Conservation (phyloP, 2,329 filamentous ascomycete species). For the Stagonosporopsis rhizophila region DNA sequence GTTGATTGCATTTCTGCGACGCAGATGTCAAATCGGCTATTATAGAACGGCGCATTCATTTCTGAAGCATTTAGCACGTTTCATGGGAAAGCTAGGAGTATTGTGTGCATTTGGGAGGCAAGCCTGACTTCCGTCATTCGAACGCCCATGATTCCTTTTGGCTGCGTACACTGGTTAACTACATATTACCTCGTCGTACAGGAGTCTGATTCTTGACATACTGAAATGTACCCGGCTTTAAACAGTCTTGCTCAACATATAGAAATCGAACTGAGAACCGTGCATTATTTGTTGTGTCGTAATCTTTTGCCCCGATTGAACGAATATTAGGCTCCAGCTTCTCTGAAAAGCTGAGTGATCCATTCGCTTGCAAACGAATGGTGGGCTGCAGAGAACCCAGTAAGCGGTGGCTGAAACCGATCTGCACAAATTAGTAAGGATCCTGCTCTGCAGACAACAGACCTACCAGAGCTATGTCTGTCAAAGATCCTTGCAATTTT, state of each 20-base stretch:
- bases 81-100: conserved; percentile 9
- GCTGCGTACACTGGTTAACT: conserved; percentile 18
- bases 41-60: neutral
- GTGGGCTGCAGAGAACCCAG: conserved; percentile 33
- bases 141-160: neutral
- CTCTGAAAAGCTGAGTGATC: conserved; percentile 44
- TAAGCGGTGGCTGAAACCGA: conserved; percentile 39
- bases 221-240: conserved; percentile 11
- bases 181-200: conserved; percentile 18
- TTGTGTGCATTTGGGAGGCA: conserved; percentile 14
- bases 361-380: conserved; percentile 41
- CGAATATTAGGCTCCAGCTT: conserved; percentile 36
- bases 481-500: conserved; percentile 37
- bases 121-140: conserved; percentile 2
- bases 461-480: conserved; percentile 36
- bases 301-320: neutral
- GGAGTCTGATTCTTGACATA: conserved; percentile 17
- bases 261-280: neutral
- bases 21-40: neutral
- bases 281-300: conserved; percentile 3
- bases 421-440: conserved; percentile 28
- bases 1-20: conserved; percentile 25
- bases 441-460: neutral
- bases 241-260: conserved; percentile 15
- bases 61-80: conserved; percentile 10